Base-by-base conservation (phyloP, 116 monocot species). In the Cymodocea nodosa region DNA sequence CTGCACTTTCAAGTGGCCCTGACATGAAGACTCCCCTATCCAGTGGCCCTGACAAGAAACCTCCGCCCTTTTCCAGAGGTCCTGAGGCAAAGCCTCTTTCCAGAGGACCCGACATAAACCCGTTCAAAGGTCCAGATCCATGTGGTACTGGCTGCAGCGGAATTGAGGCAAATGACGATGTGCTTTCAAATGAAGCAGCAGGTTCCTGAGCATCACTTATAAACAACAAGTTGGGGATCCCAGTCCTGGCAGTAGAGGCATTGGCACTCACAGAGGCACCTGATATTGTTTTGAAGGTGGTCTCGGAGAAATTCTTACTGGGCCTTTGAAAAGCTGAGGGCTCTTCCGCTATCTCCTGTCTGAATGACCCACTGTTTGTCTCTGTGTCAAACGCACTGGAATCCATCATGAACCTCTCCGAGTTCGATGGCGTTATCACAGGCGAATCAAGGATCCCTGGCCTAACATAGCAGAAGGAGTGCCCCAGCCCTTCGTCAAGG, bases 211-310 rank as follows among this genome's bases (percentile, higher is more conserved):
- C 74, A 57, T 85, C 84, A n/a, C 72, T 70, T 0, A 73, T 56
- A 18, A 70, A 57, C 55, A 85, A 34, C 48, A 85, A 62, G 39
- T 60, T 73, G 14, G 67, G 84, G 57, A 81, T 87, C 64, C 79
- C 85, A 2, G 90, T 95, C 23, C 95, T 77, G 11, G 85, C 90
- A 56, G 83, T 86, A 10, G 91, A 83, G 10, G 75, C 88, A 80
- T 98, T 98, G 12, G 97, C 97, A 62, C 97, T 98, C 15, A 98
- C 97, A 0, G 97, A 98, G 8, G 97, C 97, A 9, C 97, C 97
- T 1, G 97, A 98, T 66, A 98, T 98, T 55, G 97, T 80, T 56
- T 83, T 88, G 71, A 98, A 98, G n/a, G 88, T 87, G 58, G 87
- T 87, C 56, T 88, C 93, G 0, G 79, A 60, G 35, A 82, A 76